Conservation (phyloP, 257 asterid species). For the Prunella vulgaris region DNA sequence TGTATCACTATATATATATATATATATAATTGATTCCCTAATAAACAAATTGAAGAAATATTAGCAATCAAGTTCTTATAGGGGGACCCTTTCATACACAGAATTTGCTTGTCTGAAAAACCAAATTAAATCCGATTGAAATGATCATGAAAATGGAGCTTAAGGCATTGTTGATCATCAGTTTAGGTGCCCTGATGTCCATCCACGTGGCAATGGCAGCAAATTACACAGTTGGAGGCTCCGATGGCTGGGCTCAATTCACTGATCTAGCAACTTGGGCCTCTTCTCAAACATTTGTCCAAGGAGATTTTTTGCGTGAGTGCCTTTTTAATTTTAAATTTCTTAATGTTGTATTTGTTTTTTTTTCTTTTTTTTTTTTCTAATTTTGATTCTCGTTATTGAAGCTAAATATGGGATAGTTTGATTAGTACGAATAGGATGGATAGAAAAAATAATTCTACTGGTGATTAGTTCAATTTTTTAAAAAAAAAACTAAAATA, state of each 20-base stretch:
- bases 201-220: constrained; percentile 39
- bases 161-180: constrained; percentile 12
- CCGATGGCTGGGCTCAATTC: constrained; percentile 59
- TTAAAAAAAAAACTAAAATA: no score
- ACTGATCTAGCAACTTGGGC: constrained; percentile 51
- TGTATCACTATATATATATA: constrained; percentile 1
- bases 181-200: constrained; percentile 26
- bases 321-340: not conserved
- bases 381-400: no score
- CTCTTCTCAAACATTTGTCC: constrained; percentile 30
- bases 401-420: no score
- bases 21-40: constrained; percentile 14
- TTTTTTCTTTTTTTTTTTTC: no score
- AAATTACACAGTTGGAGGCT: constrained; percentile 52
- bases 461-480: no score
- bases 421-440: no score
- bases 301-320: constrained; percentile 60
- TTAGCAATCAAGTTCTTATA: not conserved
- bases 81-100: not conserved
- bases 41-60: not conserved
- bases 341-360: not conserved
- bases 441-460: no score
- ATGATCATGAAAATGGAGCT: constrained; percentile 31
- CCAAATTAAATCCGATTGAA: not conserved
- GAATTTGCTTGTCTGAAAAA: not conserved